These are phyloP conservation scores for Extremus antarcticus DNA, from an alignment of 495 filamentous ascomycete genomes.

Conservation along the genomic window DNA sequence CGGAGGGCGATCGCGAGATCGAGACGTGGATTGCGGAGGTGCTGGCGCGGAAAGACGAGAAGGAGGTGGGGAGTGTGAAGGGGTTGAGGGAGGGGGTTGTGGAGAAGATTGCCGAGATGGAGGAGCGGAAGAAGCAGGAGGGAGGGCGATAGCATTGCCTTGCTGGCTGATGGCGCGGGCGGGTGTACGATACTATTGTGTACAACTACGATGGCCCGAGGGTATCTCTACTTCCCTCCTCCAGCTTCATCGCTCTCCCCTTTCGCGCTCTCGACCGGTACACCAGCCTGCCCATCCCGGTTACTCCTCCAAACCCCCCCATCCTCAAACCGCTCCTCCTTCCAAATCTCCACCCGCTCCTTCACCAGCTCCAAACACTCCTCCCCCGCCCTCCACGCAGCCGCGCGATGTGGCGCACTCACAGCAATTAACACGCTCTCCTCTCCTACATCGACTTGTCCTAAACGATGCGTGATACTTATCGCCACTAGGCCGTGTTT, in stretches of 20 bases:
- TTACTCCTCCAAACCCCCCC: conserved; percentile 87
- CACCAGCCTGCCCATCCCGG: conserved; percentile 56
- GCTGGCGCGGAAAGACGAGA: conserved; percentile 43
- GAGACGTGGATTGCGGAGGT: conserved; percentile 60
- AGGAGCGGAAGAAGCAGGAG: conserved; percentile 8
- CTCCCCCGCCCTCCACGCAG: conserved; percentile 82
- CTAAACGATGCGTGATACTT: conserved; percentile 77
- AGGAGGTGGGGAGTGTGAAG: conserved; percentile 17
- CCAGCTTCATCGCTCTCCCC: too few species aligned
- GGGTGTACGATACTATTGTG: too few species aligned
- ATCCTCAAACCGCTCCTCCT: conserved; percentile 75
- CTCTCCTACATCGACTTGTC: conserved; percentile 73
- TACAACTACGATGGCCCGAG: neutral
- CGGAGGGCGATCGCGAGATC: conserved; percentile 47
- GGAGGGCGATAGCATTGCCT: neutral
- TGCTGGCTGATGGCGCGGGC: neutral
- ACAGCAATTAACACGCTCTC: conserved; percentile 90
- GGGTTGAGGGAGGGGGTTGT: conserved; percentile 8
- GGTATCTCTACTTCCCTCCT: too few species aligned
- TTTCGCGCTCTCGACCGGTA: conserved; percentile 10
- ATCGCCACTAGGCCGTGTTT: conserved; percentile 58
- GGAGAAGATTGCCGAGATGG: conserved; percentile 13
- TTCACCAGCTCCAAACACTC: conserved; percentile 84
- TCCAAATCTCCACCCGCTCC: conserved; percentile 85
- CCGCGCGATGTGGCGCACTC: conserved; percentile 71